phyloP scores from a whole-genome alignment of 306 rosid genomes.

The Hylodesmum podocarpum region DNA sequence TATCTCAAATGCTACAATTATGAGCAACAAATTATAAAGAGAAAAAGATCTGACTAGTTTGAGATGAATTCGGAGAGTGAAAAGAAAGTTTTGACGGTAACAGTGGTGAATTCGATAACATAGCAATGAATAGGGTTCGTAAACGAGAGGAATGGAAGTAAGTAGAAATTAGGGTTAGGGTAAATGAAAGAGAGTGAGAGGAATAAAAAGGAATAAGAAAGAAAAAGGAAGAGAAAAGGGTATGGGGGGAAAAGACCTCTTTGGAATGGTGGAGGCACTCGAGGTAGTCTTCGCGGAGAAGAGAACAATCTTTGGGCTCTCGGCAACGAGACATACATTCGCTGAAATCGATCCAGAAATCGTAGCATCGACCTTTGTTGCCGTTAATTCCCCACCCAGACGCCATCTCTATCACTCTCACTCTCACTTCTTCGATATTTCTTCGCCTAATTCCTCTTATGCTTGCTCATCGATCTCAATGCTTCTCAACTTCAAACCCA shows the following conservation, averaged over 20 bases:
- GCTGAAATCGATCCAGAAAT: constrained; percentile 98
- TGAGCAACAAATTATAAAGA: background rate
- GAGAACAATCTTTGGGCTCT: constrained; percentile 86
- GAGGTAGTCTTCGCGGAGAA: constrained; percentile 97
- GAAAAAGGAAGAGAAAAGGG: background rate
- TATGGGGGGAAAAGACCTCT: constrained; percentile 54
- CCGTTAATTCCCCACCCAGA: constrained; percentile 99
- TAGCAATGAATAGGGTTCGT: background rate
- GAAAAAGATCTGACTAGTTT: background rate
- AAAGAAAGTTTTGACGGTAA: background rate
- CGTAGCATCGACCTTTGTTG: constrained; percentile 98
- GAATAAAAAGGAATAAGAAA: too few relatives aligned
- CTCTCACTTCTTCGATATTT: too few relatives aligned
- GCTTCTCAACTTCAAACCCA: background rate
- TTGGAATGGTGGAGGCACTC: constrained; percentile 99
- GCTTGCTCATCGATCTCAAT: background rate
- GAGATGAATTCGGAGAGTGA: background rate
- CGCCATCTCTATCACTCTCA: constrained; percentile 50
- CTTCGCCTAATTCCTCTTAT: background rate
- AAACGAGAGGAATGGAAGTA: background rate
- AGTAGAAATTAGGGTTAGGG: constrained; percentile 29
- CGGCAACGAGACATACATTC: constrained; percentile 98
- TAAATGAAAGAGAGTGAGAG: background rate
- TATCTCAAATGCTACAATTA: background rate
- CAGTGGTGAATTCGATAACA: background rate